phyloP scores from a whole-genome alignment of 805 yeast species.

The Nakazawaea populi region DNA sequence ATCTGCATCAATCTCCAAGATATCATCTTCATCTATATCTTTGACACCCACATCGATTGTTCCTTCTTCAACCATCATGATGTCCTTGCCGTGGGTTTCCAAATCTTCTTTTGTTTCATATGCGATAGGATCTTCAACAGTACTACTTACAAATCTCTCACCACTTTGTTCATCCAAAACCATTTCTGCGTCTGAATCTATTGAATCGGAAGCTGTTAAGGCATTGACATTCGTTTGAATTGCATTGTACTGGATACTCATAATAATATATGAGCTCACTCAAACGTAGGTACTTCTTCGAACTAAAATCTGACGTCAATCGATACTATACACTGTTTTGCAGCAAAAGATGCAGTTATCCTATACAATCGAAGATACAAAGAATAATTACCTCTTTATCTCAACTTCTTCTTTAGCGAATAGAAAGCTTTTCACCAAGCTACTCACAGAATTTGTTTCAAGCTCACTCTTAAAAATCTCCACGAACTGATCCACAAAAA shows the following conservation, averaged over 20 bases:
- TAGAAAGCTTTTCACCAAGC: no score
- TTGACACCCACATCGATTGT: background rate
- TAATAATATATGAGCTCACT: background rate
- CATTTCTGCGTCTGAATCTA: slow-evolving; percentile 3
- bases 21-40: slow-evolving; percentile 2
- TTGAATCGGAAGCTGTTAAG: background rate
- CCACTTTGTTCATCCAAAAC: background rate
- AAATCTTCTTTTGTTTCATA: background rate
- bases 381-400: no score
- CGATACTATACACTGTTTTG: no score
- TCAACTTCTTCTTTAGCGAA: no score
- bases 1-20: background rate
- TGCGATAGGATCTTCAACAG: no score
- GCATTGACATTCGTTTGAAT: background rate
- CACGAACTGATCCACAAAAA: no score
- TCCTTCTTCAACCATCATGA: slow-evolving; percentile 1
- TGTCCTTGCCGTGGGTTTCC: background rate
- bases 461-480: no score
- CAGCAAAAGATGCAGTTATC: no score
- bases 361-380: no score
- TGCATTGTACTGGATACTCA: background rate
- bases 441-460: no score
- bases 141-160: background rate
- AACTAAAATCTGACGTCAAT: no score
- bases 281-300: no score